Percentiles rank a stretch among this genome's conserved stretches.
phyloP scores from a whole-genome alignment of 2,329 filamentous ascomycete genomes.

The Graphilbum fragrans region DNA sequence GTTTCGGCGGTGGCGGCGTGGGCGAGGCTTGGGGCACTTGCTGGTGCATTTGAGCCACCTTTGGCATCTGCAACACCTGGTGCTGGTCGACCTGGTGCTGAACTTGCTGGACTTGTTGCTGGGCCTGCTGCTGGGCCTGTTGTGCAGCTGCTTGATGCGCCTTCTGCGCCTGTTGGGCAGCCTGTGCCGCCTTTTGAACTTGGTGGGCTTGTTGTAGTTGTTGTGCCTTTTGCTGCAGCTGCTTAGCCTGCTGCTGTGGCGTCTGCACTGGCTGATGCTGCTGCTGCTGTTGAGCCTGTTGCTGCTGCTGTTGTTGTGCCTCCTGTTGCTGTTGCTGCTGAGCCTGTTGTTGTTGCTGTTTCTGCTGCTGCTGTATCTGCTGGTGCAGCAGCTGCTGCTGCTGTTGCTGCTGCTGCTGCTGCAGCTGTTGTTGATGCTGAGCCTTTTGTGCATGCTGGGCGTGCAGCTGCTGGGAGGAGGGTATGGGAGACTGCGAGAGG shows the following conservation, averaged over 20 bases:
- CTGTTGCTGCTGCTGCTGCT: constrained; percentile 6
- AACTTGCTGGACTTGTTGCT: constrained; percentile 8
- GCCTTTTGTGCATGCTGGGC: constrained; percentile 15
- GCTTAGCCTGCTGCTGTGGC: not conserved
- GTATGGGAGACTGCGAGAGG: constrained; percentile 28
- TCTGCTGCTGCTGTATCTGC: constrained; percentile 6
- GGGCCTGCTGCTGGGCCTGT: constrained; percentile 2
- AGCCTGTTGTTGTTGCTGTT: constrained; percentile 11
- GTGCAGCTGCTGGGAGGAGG: constrained; percentile 21
- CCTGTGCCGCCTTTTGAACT: constrained; percentile 1
- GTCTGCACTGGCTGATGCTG: constrained; percentile 17
- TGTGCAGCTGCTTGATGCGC: no score
- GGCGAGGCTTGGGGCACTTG: constrained; percentile 10
- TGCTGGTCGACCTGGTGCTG: constrained; percentile 9
- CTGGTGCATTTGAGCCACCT: constrained; percentile 16
- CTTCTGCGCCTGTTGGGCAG: constrained; percentile 1
- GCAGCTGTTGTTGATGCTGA: constrained; percentile 11
- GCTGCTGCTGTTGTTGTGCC: constrained; percentile 16
- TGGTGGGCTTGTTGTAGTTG: constrained; percentile 10
- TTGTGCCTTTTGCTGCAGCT: constrained; percentile 13
- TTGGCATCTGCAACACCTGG: constrained; percentile 13
- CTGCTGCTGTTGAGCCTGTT: constrained; percentile 6
- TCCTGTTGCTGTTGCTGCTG: constrained; percentile 11
- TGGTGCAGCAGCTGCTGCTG: constrained; percentile 9
- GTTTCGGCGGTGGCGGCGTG: constrained; percentile 7